A percentile compares a stretch with the other conserved stretches of the same genome.
These are phyloP conservation scores for Lichtheimia corymbifera DNA, from an alignment of 371 early-diverging fungal genomes.

Conservation along the genomic window DNA sequence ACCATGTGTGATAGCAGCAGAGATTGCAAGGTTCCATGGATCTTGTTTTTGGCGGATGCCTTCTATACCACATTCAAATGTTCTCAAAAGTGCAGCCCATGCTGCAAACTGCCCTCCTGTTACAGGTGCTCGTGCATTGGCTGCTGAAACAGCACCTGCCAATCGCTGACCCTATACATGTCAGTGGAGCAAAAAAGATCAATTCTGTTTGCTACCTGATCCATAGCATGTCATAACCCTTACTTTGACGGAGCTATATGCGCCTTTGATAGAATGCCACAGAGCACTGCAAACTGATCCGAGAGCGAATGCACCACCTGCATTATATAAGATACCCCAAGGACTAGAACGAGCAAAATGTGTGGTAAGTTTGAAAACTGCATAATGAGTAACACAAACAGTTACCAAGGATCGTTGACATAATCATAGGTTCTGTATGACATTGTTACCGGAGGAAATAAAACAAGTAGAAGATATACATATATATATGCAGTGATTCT, in stretches of 20 bases:
- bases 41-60: conserved; percentile 95
- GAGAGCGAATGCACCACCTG: conserved; percentile 96
- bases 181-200: background rate
- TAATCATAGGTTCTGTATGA: conserved; percentile 23
- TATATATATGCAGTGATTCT: no score
- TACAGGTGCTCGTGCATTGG: conserved; percentile 94
- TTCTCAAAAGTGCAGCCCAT: conserved; percentile 96
- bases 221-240: conserved; percentile 6
- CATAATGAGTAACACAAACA: background rate
- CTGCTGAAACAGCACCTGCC: conserved; percentile 80
- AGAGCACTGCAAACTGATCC: conserved; percentile 95
- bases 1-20: conserved; percentile 94
- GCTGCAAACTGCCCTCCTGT: conserved; percentile 97
- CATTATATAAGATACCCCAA: conserved; percentile 94
- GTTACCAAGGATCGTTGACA: conserved; percentile 53
- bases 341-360: conserved; percentile 59
- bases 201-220: conserved; percentile 2
- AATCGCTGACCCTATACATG: conserved; percentile 80
- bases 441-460: no score
- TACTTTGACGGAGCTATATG: conserved; percentile 94
- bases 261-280: conserved; percentile 96
- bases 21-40: conserved; percentile 90
- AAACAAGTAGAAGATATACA: no score
- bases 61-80: conserved; percentile 93
- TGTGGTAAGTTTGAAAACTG: background rate